Base-by-base conservation (phyloP, 2,329 filamentous ascomycete genomes). In the Fonsecaea pedrosoi region DNA sequence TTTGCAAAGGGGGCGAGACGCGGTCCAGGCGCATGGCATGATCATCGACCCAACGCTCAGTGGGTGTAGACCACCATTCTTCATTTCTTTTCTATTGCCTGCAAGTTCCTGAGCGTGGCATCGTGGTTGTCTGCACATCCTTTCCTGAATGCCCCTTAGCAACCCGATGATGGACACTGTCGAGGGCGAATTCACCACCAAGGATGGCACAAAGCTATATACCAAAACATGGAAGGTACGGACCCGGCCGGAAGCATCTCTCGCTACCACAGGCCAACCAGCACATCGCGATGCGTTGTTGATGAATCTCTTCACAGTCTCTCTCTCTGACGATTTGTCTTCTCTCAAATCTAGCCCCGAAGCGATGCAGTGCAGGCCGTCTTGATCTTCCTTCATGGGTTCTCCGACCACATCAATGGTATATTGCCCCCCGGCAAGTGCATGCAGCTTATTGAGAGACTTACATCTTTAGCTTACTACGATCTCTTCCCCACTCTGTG, bases 341-440 rank as follows among this genome's bases (percentile, higher is more conserved):
- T 35, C 35, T 32, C 10, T 32, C 15, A 13, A 34, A 18, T 37
- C 15, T 54, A 71, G 72, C 69, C 69, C 34, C 63, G 69, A 35
- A 62, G 54, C 6, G 61, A 55, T 15, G n/a, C 78, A 83, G 12
- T 78, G 85, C 63, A 86, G 85, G 93, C 93, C 40, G 90, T 91
- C 72, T 78, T 96, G 58, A 83, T 95, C 73, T 91, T 96, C 78
- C 82, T 97, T 70, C 94, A 97, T 80, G 94, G 94, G 74, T 97
- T 94, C 83, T 92, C 88, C 77, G 94, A 97, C 78, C 68, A 70
- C 25, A 68, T 70, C 38, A 68, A 70, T 53, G 68, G 68, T 70
- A 65, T 42, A 35, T 35, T 9, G n/a, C 38, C 7, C n/a, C 59
- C 21, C 38, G 6, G 18, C n/a, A 34, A 45, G 25, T 40, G 42